Percentiles rank a stretch among this genome's conserved stretches.
These are phyloP conservation scores for Fusarium aywerte DNA, from an alignment of 2,329 filamentous ascomycete species.

Conservation along the genomic window DNA sequence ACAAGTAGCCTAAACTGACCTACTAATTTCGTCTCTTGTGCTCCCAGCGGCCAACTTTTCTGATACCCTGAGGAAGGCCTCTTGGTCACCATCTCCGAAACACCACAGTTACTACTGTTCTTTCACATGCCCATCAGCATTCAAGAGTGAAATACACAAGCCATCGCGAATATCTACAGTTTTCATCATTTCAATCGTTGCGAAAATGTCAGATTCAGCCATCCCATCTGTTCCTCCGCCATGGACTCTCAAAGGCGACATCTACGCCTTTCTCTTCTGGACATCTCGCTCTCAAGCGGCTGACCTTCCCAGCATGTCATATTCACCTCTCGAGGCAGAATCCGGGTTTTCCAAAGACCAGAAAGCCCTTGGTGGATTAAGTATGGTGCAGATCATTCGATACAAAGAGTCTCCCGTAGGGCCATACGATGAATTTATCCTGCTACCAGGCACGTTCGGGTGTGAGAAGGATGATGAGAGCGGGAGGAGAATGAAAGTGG, in stretches of 20 bases:
- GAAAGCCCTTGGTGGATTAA: slow-evolving; percentile 56
- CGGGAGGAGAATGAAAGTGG: slow-evolving; percentile 47
- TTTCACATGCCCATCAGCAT: neutral
- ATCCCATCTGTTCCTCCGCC: slow-evolving; percentile 49
- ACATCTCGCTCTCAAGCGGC: slow-evolving; percentile 45
- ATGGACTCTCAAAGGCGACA: slow-evolving; percentile 59
- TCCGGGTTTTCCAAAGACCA: slow-evolving; percentile 55
- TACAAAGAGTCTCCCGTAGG: slow-evolving; percentile 64
- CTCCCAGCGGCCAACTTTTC: too few relatives aligned
- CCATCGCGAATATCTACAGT: too few relatives aligned
- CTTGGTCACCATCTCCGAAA: neutral
- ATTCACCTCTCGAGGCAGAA: slow-evolving; percentile 59
- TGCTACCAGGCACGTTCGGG: slow-evolving; percentile 59
- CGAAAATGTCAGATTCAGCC: slow-evolving; percentile 15
- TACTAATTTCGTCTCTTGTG: too few relatives aligned
- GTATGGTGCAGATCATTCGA: slow-evolving; percentile 62
- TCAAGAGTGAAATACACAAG: neutral
- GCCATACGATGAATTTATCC: slow-evolving; percentile 63
- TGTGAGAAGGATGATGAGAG: slow-evolving; percentile 53
- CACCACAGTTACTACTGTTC: neutral
- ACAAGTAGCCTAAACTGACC: too few relatives aligned
- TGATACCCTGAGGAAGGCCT: neutral
- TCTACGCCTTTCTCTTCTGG: slow-evolving; percentile 59
- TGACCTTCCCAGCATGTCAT: slow-evolving; percentile 53
- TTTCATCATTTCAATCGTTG: slow-evolving; percentile 42